Base-by-base conservation (phyloP, 1,284 basidiomycete genomes). In the Microbotryum intermedium region DNA sequence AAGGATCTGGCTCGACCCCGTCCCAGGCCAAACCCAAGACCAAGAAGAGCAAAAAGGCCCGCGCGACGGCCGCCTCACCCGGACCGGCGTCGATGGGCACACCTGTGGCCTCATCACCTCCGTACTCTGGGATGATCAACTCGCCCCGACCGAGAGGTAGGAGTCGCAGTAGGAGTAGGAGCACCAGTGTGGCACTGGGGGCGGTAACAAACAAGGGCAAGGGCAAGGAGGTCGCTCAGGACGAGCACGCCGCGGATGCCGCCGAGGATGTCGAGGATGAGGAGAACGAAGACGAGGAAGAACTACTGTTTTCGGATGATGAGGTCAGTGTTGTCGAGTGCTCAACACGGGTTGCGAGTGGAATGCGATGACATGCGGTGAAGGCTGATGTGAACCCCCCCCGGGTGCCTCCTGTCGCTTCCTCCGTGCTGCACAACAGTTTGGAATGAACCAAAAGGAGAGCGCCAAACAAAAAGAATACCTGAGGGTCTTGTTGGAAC, bases 401-500 rank as follows among this genome's bases (percentile, higher is more conserved):
- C 46, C 58, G 53, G 39, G 29, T 9, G 21, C 26, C 3, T 3
- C 10, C 13, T n/a, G 21, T 5, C 9, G 26, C 6, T n/a, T 29
- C 18, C 48, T 21, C n/a, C 5, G 20, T 25, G 10, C 25, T 34
- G 28, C 9, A 57, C 30, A 0, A 11, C 52, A 64, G 62, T 62
- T 64, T 46, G 58, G 58, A 23, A 48, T 46, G 48, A 65, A 63
- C 49, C 60, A 65, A 30, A 56, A 59, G 53, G 55, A 64, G 50
- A 59, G 48, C 11, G 60, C 60, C 6, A 44, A 50, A 34, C 61
- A 62, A 29, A 65, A 61, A 30, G 57, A 65, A 48, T 48, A 64
- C 34, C 29, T 61, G n/a, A 65, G 88, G 71, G 84, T 91, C 48
- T 77, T 92, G 58, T 88, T 92, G 81, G 86, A 90, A 73, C 87